A percentile compares a stretch with the other conserved stretches of the same genome.
Evolutionary conservation across 2,329 filamentous ascomycete species (phyloP).

Genomic region (Colletotrichum chlorophyti): DNA sequence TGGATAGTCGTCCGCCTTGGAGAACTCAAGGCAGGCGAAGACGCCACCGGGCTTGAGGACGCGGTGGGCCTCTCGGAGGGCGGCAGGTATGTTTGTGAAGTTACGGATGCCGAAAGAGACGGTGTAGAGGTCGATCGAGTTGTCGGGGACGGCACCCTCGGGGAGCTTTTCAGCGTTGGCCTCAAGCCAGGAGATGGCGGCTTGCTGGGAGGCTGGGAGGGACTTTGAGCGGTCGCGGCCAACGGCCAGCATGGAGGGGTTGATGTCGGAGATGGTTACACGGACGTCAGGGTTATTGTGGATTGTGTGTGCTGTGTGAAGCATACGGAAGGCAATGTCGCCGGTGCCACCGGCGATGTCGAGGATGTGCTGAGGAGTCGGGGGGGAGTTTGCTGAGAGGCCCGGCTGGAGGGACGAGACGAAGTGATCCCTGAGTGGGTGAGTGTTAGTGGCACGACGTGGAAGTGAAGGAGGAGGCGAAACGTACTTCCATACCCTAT

Average conservation of each 20-base stretch:
- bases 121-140: conserved; percentile 91
- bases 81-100: conserved; percentile 89
- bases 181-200: conserved; percentile 77
- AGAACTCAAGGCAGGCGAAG: conserved; percentile 96
- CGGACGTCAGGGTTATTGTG: conserved; percentile 74
- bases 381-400: conserved; percentile 51
- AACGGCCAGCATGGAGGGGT: conserved; percentile 90
- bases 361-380: conserved; percentile 74
- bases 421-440: conserved; percentile 75
- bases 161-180: conserved; percentile 86
- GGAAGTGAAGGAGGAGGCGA: neutral
- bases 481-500: conserved; percentile 88
- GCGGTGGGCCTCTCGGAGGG: conserved; percentile 82
- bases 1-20: conserved; percentile 77
- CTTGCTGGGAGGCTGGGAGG: conserved; percentile 61
- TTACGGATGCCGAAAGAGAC: conserved; percentile 98
- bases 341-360: conserved; percentile 97
- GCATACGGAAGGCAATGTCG: conserved; percentile 96
- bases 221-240: conserved; percentile 78
- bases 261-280: conserved; percentile 96
- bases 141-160: conserved; percentile 62
- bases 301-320: conserved; percentile 83
- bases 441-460: conserved; percentile 14
- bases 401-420: conserved; percentile 91
- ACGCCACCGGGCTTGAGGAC: conserved; percentile 94